Percentiles rank a stretch among this genome's conserved stretches.
Evolutionary conservation across 164 flowering plant genomes (phyloP).

Genomic region (Houttuynia cordata): DNA sequence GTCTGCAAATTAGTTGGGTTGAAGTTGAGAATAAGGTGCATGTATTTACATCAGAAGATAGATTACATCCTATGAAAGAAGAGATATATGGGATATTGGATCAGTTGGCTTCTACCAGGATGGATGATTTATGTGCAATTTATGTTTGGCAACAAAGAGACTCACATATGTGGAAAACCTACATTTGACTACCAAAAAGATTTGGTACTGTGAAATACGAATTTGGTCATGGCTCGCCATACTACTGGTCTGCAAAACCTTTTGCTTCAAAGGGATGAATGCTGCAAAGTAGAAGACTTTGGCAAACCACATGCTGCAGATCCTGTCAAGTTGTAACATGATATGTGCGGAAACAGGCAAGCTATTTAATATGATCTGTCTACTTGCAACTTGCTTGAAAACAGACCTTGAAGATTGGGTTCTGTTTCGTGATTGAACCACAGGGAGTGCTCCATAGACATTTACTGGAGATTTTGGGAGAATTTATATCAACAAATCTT

Average conservation of each 20-base stretch:
- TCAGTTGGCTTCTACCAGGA: slow-evolving; percentile 18
- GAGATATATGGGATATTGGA: slow-evolving; percentile 31
- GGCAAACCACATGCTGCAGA: not conserved
- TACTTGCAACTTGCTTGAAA: too few relatives aligned
- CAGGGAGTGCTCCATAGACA: not conserved
- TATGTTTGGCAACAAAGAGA: not conserved
- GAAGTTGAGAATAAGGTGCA: slow-evolving; percentile 34
- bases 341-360: not conserved
- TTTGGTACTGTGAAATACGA: not conserved
- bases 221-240: too few relatives aligned
- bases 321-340: not conserved
- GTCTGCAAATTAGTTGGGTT: slow-evolving; percentile 48
- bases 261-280: not conserved
- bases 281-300: not conserved
- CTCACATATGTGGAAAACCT: not conserved
- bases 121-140: not conserved
- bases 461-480: not conserved
- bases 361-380: too few relatives aligned
- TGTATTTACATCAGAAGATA: slow-evolving; percentile 29
- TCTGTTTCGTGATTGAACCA: not conserved
- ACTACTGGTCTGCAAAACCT: too few relatives aligned
- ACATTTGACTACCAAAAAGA: not conserved
- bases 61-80: slow-evolving; percentile 27
- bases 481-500: not conserved
- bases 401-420: not conserved